Evolutionary conservation across 495 filamentous ascomycete genomes (phyloP).

Genomic region (Lophium mytilinum): DNA sequence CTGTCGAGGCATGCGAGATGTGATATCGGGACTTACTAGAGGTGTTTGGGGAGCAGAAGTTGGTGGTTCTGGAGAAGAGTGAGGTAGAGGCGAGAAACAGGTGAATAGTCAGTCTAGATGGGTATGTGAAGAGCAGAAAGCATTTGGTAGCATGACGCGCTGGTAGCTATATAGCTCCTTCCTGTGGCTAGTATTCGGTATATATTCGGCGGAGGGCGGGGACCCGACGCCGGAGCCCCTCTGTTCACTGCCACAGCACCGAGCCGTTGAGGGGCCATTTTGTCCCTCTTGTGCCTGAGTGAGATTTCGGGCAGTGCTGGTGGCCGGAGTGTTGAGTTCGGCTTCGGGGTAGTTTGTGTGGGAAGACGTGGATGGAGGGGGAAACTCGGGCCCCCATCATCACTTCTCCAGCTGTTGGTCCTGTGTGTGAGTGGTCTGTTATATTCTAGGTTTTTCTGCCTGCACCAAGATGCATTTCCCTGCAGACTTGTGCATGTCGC

Average conservation of each 20-base stretch:
- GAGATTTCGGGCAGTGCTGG: not conserved
- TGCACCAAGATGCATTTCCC: no score
- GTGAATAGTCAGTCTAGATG: not conserved
- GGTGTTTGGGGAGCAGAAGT: not conserved
- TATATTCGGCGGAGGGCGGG: constrained; percentile 16
- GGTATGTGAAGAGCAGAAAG: not conserved
- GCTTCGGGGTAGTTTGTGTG: constrained; percentile 1
- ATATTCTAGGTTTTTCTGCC: no score
- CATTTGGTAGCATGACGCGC: not conserved
- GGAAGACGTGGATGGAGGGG: constrained; percentile 10
- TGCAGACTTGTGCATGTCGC: no score
- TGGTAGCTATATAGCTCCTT: constrained; percentile 21
- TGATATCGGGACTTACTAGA: not conserved
- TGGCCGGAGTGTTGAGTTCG: constrained; percentile 16
- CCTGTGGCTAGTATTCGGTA: not conserved
- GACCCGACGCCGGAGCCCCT: constrained; percentile 18
- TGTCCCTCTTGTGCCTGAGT: not conserved
- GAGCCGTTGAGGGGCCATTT: constrained; percentile 1
- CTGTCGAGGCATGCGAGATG: not conserved
- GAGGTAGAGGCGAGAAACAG: not conserved
- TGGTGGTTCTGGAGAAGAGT: not conserved
- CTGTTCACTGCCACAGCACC: not conserved
- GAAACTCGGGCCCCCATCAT: constrained; percentile 2
- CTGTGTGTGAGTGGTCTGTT: no score
- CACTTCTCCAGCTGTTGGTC: no score